Percentiles rank a stretch among this genome's conserved stretches.
Conservation (phyloP, 768 basidiomycete genomes). For the Hortiboletus flavorubellus region DNA sequence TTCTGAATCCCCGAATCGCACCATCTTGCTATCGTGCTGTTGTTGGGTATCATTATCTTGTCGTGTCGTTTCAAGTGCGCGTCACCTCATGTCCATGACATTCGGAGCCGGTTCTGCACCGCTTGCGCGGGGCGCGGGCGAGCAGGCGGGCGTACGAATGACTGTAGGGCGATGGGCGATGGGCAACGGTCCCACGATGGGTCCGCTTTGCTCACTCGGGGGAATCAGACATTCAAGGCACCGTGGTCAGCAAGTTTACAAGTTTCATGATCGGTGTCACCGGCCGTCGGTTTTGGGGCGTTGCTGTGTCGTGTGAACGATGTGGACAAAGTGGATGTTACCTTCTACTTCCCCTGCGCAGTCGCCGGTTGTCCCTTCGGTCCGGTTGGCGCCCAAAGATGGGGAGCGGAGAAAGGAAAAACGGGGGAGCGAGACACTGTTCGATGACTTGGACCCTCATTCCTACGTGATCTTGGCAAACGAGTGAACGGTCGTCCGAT, state of each 20-base stretch:
- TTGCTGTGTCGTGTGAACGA: background rate
- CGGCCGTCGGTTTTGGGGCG: background rate
- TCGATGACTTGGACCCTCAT: background rate
- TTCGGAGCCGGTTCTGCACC: background rate
- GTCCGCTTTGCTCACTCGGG: background rate
- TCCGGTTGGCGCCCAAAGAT: background rate
- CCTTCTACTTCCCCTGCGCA: background rate
- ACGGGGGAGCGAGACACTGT: background rate
- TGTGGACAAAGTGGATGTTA: background rate
- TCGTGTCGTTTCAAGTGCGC: background rate
- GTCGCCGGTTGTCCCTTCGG: background rate
- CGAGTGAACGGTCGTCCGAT: background rate
- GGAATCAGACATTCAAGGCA: no score
- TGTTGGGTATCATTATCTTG: background rate
- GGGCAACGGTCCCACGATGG: background rate
- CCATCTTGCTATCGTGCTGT: background rate
- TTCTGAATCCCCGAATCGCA: background rate
- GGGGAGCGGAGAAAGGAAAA: background rate
- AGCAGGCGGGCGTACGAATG: background rate
- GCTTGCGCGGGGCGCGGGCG: background rate
- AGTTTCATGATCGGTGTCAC: background rate
- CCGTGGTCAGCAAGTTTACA: background rate
- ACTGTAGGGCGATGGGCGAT: background rate
- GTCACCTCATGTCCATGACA: background rate
- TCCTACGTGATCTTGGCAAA: background rate